A percentile compares a stretch with the other conserved stretches of the same genome.
phyloP scores from a whole-genome alignment of 805 yeast genomes.

The Naumovozyma baii region DNA sequence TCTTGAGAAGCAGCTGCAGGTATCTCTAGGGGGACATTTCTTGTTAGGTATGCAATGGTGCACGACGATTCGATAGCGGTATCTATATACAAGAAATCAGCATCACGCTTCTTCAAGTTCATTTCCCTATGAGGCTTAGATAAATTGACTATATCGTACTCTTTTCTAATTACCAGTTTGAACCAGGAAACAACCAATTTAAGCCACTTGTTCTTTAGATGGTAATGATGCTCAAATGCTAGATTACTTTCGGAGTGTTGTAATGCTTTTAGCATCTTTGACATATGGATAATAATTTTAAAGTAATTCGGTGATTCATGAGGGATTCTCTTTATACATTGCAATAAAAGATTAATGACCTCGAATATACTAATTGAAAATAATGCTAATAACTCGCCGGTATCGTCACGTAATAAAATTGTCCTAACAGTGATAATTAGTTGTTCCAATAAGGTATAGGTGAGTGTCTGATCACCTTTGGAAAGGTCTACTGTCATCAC shows the following conservation, averaged over 20 bases:
- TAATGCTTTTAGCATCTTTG: constrained; percentile 21
- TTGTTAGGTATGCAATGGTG: constrained; percentile 45
- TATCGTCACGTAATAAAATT: constrained; percentile 24
- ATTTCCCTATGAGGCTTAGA: constrained; percentile 24
- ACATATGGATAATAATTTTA: constrained; percentile 22
- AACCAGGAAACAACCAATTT: constrained; percentile 42
- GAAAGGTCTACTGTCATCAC: constrained; percentile 15
- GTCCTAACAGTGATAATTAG: constrained; percentile 36
- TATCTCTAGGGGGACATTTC: constrained; percentile 45
- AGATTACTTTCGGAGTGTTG: constrained; percentile 16
- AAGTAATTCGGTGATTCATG: constrained; percentile 11
- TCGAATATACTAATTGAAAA: constrained; percentile 27
- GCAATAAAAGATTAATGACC: constrained; percentile 23
- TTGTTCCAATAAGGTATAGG: constrained; percentile 37
- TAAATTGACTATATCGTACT: constrained; percentile 22
- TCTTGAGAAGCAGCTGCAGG: constrained; percentile 43
- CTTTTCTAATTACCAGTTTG: constrained; percentile 37
- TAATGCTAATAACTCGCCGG: constrained; percentile 16
- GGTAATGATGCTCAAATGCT: constrained; percentile 35
- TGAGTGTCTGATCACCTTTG: constrained; percentile 12
- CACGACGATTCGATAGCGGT: constrained; percentile 50
- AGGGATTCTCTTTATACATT: constrained; percentile 13
- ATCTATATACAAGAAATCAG: constrained; percentile 41
- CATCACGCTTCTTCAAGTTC: constrained; percentile 30
- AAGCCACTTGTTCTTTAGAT: constrained; percentile 39